Base-by-base conservation (phyloP, 1,284 basidiomycete species). In the Microbotryum violaceum region DNA sequence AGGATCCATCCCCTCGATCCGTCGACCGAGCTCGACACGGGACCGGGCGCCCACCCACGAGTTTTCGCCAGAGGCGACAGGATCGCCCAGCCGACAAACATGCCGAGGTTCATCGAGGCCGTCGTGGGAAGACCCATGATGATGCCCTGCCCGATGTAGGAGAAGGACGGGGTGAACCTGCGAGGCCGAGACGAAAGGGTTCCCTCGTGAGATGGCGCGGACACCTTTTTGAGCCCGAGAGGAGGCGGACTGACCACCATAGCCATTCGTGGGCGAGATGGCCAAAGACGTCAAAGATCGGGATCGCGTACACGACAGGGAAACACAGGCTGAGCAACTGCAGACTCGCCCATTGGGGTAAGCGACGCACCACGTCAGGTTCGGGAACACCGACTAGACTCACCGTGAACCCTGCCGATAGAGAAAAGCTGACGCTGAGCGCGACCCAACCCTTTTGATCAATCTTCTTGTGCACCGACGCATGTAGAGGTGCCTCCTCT, bases 61-160 rank as follows among this genome's bases (percentile, higher is more conserved):
- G 82, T 72, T 71, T 91, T 91, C 2, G 91, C 83, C 14, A 97
- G 72, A 0, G 93, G 93, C 0, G 90, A 91, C 23, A 97, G 79
- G 27, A 97, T 77, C 4, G 83, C 91, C 93, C 94, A 97, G 16
- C 93, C 93, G 2, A 90, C 85, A n/a, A 97, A 69, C 87, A 96
- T 96, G 45, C 93, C 92, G 57, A 91, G 74, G 69, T 88, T 92
- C 93, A 97, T 97, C 72, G 88, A 89, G 31, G 94, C 73, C 0
- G 91, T 93, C 0, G 91, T 96, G 0, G 91, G 89, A 68, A 94
- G 87, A 4, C 93, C 93, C 94, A 97, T 97, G 73, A 97, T 97
- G 67, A 97, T 92, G 6, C 92, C 89, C 81, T 93, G 90, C 0
- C 91, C 91, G 46, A 93, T 83, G 71, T 92, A 94, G 3, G 88